Base-by-base conservation (phyloP, 1,284 basidiomycete genomes). In the Marasmius tenuissimus region DNA sequence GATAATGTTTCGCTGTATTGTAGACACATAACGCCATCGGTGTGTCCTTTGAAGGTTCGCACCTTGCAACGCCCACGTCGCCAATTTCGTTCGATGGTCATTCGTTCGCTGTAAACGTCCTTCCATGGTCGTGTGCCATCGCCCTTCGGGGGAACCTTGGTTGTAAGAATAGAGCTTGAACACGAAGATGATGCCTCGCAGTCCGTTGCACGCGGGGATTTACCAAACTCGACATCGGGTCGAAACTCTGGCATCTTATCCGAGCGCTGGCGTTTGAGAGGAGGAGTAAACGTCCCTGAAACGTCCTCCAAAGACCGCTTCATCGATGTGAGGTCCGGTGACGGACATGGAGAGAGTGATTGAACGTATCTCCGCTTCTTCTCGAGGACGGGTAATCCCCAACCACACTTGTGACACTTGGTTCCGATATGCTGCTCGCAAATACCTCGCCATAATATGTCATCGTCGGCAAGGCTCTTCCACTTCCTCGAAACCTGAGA, bases 341-440 rank as follows among this genome's bases (percentile, higher is more conserved):
- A 73, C 22, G 79, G 77, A 68, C 67, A 72, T 40, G 77, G 72
- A 3, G 78, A 75, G 22, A 68, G 61, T 9, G 77, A 75, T 9
- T 76, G 73, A 18, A 72, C 65, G 57, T 77, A 72, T 6, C 76
- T 75, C 16, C 88, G 81, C 65, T 86, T 85, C 70, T 87, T 89
- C 71, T 97, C 94, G 35, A 99, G 82, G 33, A 98, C 81, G 2
- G 97, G 97, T 42, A 99, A 79, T 16, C 96, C 96, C 97, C 97
- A 99, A 6, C 97, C 97, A 69, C 97, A 99, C 75, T 98, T 98
- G 68, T 88, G 87, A 71, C 97, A 99, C 73, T 97, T 97, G 71
- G 96, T 89, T 54, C 97, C 97, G 61, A 99, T 99, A 68, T 99
- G 97, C 73, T 99, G 97, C 71, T 98, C 95, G 74, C 97, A 99